phyloP scores from a whole-genome alignment of 2,329 filamentous ascomycete genomes.

The Ceratocystis diversiconidia region DNA sequence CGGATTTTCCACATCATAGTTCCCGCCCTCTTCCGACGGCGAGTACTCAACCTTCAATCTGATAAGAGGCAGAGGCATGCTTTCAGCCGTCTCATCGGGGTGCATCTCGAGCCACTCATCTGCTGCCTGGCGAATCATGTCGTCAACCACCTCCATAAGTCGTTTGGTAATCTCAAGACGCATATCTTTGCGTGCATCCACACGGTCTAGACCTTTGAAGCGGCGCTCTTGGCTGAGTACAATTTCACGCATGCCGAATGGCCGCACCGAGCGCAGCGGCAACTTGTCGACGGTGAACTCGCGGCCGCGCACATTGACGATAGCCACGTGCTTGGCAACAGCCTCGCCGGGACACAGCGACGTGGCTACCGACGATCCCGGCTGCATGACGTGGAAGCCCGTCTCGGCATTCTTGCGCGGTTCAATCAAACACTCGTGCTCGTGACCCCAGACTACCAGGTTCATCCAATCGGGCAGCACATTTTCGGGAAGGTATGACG shows the following conservation, averaged over 20 bases:
- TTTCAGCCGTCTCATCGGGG: slow-evolving; percentile 36
- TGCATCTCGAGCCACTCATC: slow-evolving; percentile 70
- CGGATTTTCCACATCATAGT: slow-evolving; percentile 85
- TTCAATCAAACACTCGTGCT: slow-evolving; percentile 89
- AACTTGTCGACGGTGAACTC: slow-evolving; percentile 70
- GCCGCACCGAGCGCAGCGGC: slow-evolving; percentile 73
- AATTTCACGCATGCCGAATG: slow-evolving; percentile 78
- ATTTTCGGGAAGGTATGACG: slow-evolving; percentile 85
- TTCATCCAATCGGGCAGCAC: slow-evolving; percentile 86
- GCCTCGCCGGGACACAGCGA: slow-evolving; percentile 83
- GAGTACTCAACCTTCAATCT: slow-evolving; percentile 84
- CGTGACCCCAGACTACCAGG: slow-evolving; percentile 89
- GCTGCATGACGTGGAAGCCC: slow-evolving; percentile 91
- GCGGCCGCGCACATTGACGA: slow-evolving; percentile 69
- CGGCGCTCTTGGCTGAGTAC: slow-evolving; percentile 58
- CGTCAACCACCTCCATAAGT: slow-evolving; percentile 64
- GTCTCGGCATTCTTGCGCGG: slow-evolving; percentile 72
- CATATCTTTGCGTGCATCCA: slow-evolving; percentile 54
- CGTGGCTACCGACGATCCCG: slow-evolving; percentile 88
- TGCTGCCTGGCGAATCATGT: slow-evolving; percentile 76
- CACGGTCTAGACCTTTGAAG: slow-evolving; percentile 61
- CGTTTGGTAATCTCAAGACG: slow-evolving; percentile 63
- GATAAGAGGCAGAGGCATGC: slow-evolving; percentile 63
- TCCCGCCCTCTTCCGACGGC: slow-evolving; percentile 59
- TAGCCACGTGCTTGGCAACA: slow-evolving; percentile 76